Base-by-base conservation (phyloP, 2,329 filamentous ascomycete genomes). In the Fusarium poae region DNA sequence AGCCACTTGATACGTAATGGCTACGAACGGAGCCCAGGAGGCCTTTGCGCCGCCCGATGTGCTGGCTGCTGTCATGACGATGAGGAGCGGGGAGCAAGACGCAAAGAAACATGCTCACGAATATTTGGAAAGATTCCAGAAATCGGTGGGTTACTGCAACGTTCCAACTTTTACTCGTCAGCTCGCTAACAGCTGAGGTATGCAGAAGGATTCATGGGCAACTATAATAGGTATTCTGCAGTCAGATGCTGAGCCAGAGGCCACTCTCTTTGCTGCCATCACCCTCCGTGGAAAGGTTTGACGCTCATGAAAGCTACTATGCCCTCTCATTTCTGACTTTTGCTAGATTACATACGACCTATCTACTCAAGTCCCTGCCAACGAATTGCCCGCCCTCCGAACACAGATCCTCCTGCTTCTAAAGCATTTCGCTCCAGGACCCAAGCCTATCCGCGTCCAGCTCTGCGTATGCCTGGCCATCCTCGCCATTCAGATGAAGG, bases 281-380 rank as follows among this genome's bases (percentile, higher is more conserved):
- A 99, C 96, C 53, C 84, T 99, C 76, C 97, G 97, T 83, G 96
- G 96, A 85, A 99, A 99, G 91, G 96, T 98, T 72, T 57, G 61
- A 51, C 39, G 13, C 43, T 53, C 45, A 35, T 34, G 30, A 52
- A 18, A 20, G 20, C 15, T 53, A 13, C 15, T 37, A 20, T 40
- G 18, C 21, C 21, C 6, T 37, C 49, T 16, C 23, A 5, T 49
- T 40, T 20, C 45, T 65, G 61, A 63, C 44, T 44, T 40, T n/a
- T 53, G 23, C 15, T 70, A 99, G 96, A 97, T 99, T 74, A 94
- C 94, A 71, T 99, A 97, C 80, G 96, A 99, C 82, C 88, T 98
- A 55, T 87, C 82, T 54, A 87, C 95, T 68, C 95, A 98, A 83
- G 88, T 99, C 52, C 90, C 94, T 15, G 84, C 89, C 65, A 87